Base-by-base conservation (phyloP, 2,329 filamentous ascomycete species). In the Xylariales sp. region DNA sequence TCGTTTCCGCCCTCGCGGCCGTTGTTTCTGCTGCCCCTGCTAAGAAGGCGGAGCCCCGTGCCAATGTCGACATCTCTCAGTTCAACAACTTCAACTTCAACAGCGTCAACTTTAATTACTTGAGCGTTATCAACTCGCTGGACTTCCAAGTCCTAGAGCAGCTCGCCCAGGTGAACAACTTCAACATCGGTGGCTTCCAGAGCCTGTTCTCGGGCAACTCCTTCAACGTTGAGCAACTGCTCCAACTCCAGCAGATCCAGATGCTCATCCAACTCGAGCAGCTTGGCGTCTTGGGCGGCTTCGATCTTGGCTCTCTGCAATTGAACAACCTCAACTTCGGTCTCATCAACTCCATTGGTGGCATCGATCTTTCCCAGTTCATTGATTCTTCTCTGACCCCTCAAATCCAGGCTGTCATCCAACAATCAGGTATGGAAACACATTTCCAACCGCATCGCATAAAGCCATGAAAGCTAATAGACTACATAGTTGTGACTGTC, bases 191-290 rank as follows among this genome's bases (percentile, higher is more conserved):
- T 29, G 51, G 51, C 43, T 68, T 71, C 56, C 50, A 58, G 48
- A 52, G 58, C 45, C 48, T 66, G 31, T 66, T 69, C 51, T 53
- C 68, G 46, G 64, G 66, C 62, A 69, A 74, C 57, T 64, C 67
- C 42, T 65, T 72, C 49, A 59, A 61, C 46, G 51, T 74, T 62
- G 71, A 73, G 63, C 50, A 60, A 14, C 58, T 76, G 46, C 61
- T 74, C 32, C 58, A 61, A 50, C 59, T 68, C 40, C 56, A 60
- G 49, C 57, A 60, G 51, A 44, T 59, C 27, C 53, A 53, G 41
- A 47, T 56, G 18, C 50, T 60, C 39, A 47, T 51, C 4, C 53
- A 60, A 47, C 64, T 75, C 43, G 51, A 59, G 45, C 51, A 60
- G 50, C 62, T 70, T 46, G 63, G 64, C 45, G 45, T 61, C 49